Conservation (phyloP, 2,329 filamentous ascomycete species). For the Colletotrichum sp. region DNA sequence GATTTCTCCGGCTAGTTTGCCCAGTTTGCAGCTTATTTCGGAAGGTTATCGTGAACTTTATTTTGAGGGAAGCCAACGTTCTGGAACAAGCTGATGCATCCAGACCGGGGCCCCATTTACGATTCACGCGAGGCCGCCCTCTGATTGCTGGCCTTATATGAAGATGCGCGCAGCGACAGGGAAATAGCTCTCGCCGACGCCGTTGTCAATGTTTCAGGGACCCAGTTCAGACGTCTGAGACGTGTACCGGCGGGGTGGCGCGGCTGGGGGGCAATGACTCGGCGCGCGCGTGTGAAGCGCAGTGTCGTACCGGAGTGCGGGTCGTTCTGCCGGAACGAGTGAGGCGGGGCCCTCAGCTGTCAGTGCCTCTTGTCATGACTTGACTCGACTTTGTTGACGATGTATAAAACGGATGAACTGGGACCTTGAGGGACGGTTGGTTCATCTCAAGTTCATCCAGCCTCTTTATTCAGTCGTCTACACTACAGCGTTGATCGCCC, state of each 20-base stretch:
- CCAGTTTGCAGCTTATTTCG: neutral
- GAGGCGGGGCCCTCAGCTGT: neutral
- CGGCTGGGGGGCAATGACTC: neutral
- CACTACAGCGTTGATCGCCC: neutral
- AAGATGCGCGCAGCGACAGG: neutral
- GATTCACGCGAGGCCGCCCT: neutral
- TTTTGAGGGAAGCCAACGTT: neutral
- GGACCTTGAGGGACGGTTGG: neutral
- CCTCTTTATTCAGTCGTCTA: neutral
- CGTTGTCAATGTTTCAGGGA: neutral
- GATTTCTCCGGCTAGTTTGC: neutral
- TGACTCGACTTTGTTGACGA: neutral
- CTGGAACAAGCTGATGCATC: neutral
- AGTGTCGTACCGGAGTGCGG: neutral
- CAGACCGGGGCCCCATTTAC: neutral
- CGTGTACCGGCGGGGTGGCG: neutral
- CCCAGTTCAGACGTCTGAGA: constrained; percentile 5
- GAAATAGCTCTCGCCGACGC: neutral
- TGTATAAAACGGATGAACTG: neutral
- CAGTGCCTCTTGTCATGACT: neutral
- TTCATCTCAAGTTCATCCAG: neutral
- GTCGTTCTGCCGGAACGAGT: neutral
- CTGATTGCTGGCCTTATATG: neutral
- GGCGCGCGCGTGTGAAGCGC: neutral
- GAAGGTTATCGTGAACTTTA: neutral